Base-by-base conservation (phyloP, 2,329 filamentous ascomycete genomes). In the Ilyonectria destructans region DNA sequence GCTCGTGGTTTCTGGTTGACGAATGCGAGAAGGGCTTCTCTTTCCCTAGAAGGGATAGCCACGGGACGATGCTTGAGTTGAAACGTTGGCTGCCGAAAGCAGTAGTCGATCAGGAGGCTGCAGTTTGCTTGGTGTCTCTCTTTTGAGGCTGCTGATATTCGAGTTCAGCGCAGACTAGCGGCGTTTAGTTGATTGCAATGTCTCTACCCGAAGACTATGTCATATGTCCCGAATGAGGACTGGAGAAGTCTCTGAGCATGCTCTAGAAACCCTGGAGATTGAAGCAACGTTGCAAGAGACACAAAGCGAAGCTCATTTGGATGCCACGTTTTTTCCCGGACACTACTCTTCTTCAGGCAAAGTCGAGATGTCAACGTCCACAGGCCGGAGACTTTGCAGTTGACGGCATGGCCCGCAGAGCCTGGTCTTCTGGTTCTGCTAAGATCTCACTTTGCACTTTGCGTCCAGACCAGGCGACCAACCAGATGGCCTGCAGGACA, bases 11-110 rank as follows among this genome's bases (percentile, higher is more conserved):
- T n/a, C 15, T 43, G 40, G 54, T 54, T 69, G 55, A 56, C 62
- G 48, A 43, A 70, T 66, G 62, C 55, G 66, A 68, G 64, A 54
- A 46, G 43, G 65, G 62, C 68, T 69, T 21, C 65, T 55, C 54
- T 26, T 62, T 54, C 52, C 55, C 21, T 37, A 21, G 35, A 59
- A 13, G 13, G 55, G 31, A 35, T 35, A 17, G 51, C 51, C 17
- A 46, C 37, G 56, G 56, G n/a, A 65, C 26, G 35, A 37, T 35
- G 64, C 64, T 68, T 65, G 45, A 59, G 71, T 68, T 75, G 68
- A 75, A 69, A 69, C 63, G 66, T 51, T 45, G 64, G 45, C 58
- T 68, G 60, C 69, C 71, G 69, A 71, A 68, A 68, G 62, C 48
- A 57, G 71, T 61, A 61, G 60, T 61, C 29, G 17, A 40, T 43